These are phyloP conservation scores for Datura wrightii DNA, from an alignment of 257 asterid species.

Conservation along the genomic window DNA sequence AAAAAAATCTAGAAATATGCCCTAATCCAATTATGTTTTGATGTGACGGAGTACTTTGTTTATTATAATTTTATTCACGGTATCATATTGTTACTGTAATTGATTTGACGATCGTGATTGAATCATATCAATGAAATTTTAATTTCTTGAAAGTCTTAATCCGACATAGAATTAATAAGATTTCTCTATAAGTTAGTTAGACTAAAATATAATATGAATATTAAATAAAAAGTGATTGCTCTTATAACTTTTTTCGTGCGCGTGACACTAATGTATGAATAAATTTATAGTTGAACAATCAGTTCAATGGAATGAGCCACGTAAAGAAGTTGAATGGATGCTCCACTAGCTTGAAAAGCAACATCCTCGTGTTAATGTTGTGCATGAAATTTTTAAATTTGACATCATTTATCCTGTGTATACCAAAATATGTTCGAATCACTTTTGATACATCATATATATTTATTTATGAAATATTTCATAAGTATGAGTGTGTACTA, in stretches of 20 bases:
- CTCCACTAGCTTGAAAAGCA: neutral
- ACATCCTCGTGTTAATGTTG: neutral
- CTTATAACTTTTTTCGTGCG: neutral
- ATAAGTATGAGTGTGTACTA: neutral
- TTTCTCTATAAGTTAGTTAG: neutral
- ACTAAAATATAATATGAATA: neutral
- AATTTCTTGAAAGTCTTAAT: neutral
- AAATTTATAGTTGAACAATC: too few species aligned
- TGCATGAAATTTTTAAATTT: neutral
- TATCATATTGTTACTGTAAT: neutral
- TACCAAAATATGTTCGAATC: neutral
- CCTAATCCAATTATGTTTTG: too few species aligned
- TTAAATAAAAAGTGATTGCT: neutral
- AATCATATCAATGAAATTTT: neutral
- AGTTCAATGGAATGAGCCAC: neutral
- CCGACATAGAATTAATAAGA: neutral
- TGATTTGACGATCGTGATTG: neutral
- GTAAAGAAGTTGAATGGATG: neutral
- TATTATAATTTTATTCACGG: neutral
- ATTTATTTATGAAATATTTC: too few species aligned
- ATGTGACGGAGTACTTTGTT: neutral
- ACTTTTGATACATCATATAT: neutral
- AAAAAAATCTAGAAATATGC: too few species aligned
- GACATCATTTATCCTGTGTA: neutral
- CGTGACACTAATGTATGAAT: neutral